phyloP scores from a whole-genome alignment of 2,329 filamentous ascomycete species.

The Colletotrichum eremochloae region DNA sequence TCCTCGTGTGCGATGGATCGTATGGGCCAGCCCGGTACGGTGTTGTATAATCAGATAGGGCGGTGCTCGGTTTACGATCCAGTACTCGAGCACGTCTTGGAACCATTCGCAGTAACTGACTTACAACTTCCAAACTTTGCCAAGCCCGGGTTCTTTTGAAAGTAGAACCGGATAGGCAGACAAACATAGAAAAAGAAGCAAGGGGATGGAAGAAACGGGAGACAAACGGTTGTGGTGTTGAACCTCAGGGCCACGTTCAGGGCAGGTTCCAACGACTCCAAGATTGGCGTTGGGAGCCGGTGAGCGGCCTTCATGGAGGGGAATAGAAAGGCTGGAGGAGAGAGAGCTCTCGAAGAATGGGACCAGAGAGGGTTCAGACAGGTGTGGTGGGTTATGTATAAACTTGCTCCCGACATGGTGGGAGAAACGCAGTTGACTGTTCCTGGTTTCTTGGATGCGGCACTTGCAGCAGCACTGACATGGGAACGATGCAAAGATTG shows the following conservation, averaged over 20 bases:
- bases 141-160: neutral
- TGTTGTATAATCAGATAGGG: neutral
- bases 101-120: conserved; percentile 10
- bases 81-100: conserved; percentile 4
- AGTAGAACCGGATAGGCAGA: neutral
- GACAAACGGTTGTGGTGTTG: conserved; percentile 34
- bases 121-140: neutral
- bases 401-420: conserved; percentile 15
- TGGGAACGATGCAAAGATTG: conserved; percentile 37
- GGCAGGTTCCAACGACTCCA: conserved; percentile 31
- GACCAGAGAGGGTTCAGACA: conserved; percentile 2
- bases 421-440: conserved; percentile 10
- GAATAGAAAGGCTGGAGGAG: conserved; percentile 12
- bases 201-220: conserved; percentile 16
- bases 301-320: conserved; percentile 18
- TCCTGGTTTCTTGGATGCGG: conserved; percentile 34
- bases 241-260: conserved; percentile 20
- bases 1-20: conserved; percentile 7
- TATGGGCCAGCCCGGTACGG: conserved; percentile 30
- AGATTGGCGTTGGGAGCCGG: conserved; percentile 27
- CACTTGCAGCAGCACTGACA: conserved; percentile 39
- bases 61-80: conserved; percentile 8
- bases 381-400: conserved; percentile 31
- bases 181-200: neutral
- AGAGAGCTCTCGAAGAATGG: conserved; percentile 22